These are phyloP conservation scores for Candida takata DNA, from an alignment of 805 yeast genomes.

Conservation along the genomic window DNA sequence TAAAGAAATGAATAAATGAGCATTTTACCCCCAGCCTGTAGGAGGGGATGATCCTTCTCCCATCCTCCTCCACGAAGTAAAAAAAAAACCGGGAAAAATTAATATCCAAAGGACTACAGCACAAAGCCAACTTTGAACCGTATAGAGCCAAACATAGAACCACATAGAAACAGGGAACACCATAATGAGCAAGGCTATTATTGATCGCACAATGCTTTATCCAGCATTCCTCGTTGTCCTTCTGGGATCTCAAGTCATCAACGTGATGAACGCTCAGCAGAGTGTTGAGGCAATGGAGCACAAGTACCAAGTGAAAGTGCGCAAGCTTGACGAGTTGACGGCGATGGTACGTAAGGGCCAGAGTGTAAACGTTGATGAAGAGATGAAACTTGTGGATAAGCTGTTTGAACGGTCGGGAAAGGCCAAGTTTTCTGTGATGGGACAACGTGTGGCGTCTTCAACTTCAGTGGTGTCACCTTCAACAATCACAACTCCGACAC, in stretches of 20 bases:
- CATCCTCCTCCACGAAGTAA: too few species aligned
- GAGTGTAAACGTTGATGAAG: constrained; percentile 33
- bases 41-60: too few species aligned
- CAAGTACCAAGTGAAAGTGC: constrained; percentile 30
- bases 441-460: not conserved
- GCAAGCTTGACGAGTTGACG: constrained; percentile 32
- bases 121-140: too few species aligned
- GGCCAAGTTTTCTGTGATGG: constrained; percentile 1
- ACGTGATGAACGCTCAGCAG: constrained; percentile 36
- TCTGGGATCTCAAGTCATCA: constrained; percentile 40
- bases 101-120: too few species aligned
- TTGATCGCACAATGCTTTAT: constrained; percentile 30
- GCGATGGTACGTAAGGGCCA: constrained; percentile 31
- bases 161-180: not conserved
- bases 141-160: not conserved
- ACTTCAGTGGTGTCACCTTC: not conserved
- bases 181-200: not conserved
- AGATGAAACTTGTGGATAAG: constrained; percentile 31
- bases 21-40: too few species aligned
- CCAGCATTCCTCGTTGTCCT: constrained; percentile 36
- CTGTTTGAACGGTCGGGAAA: constrained; percentile 18
- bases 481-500: too few species aligned
- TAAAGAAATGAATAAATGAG: not conserved
- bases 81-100: too few species aligned
- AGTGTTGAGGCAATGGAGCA: constrained; percentile 33